These are phyloP conservation scores for Amanita thiersii DNA, from an alignment of 768 basidiomycete genomes.

Conservation along the genomic window DNA sequence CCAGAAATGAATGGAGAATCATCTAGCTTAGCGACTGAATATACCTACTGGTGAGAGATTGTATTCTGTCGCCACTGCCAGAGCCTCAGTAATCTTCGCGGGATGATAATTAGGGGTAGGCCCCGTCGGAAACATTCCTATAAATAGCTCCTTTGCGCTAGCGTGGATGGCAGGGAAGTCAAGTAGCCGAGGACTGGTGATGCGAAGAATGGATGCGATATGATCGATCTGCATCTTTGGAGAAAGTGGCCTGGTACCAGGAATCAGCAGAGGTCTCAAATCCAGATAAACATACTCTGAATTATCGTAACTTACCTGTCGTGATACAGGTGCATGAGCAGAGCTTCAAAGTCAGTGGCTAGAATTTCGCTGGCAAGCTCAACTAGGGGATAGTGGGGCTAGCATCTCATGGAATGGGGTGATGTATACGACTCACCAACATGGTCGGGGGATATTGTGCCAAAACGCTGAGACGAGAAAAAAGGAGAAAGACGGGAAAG, in stretches of 20 bases:
- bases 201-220: conserved; percentile 48
- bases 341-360: conserved; percentile 40
- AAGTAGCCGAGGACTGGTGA: conserved; percentile 45
- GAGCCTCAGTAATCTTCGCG: conserved; percentile 41
- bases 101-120: conserved; percentile 35
- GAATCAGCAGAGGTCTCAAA: conserved; percentile 7
- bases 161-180: conserved; percentile 48
- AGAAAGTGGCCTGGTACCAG: conserved; percentile 35
- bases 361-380: conserved; percentile 29
- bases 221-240: conserved; percentile 33
- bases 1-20: not conserved
- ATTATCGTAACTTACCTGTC: conserved; percentile 42
- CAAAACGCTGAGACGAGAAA: conserved; percentile 16
- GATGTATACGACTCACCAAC: no score
- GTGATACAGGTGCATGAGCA: conserved; percentile 63
- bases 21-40: not conserved
- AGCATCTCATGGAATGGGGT: no score
- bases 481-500: conserved; percentile 43
- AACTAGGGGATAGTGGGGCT: conserved; percentile 16
- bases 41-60: conserved; percentile 40
- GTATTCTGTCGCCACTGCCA: conserved; percentile 42
- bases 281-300: not conserved
- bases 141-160: conserved; percentile 33
- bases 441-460: not conserved
- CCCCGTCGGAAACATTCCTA: conserved; percentile 39